phyloP scores from a whole-genome alignment of 2,329 filamentous ascomycete genomes.

The Furcasterigmium sp. region DNA sequence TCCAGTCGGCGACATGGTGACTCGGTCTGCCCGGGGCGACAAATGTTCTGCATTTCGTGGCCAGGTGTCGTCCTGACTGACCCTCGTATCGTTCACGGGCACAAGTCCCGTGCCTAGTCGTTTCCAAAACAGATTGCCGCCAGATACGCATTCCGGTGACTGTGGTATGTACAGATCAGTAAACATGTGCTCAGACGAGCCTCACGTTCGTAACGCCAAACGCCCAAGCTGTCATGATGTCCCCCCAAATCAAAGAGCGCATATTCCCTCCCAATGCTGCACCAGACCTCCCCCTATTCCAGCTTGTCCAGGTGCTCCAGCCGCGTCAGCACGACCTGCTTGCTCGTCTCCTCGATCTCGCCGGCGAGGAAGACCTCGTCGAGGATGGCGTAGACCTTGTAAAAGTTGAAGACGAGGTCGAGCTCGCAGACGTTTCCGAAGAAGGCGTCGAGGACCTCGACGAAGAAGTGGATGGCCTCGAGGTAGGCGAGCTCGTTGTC shows the following conservation, averaged over 20 bases:
- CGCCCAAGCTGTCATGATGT: neutral
- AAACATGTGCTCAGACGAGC: too few species aligned
- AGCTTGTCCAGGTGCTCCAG: slow-evolving; percentile 95
- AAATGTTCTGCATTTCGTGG: too few species aligned
- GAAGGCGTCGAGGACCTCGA: slow-evolving; percentile 96
- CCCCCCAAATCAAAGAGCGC: neutral
- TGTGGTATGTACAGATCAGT: neutral
- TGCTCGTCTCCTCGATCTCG: slow-evolving; percentile 98
- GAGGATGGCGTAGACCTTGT: slow-evolving; percentile 93
- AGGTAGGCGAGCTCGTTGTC: slow-evolving; percentile 97
- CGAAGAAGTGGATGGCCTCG: slow-evolving; percentile 98
- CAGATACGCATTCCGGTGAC: too few species aligned
- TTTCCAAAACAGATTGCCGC: too few species aligned
- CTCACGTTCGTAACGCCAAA: neutral
- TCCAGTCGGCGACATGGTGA: too few species aligned
- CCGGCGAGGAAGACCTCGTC: slow-evolving; percentile 97
- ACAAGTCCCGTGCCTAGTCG: neutral
- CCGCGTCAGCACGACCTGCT: slow-evolving; percentile 91
- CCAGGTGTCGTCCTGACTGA: too few species aligned
- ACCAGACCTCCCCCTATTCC: slow-evolving; percentile 56
- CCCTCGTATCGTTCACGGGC: too few species aligned
- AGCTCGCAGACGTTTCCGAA: slow-evolving; percentile 99
- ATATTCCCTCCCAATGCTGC: neutral
- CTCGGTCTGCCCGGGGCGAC: too few species aligned
- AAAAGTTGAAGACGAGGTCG: slow-evolving; percentile 80